These are phyloP conservation scores for Fagus sylvatica DNA, from an alignment of 306 rosid species.

Conservation along the genomic window DNA sequence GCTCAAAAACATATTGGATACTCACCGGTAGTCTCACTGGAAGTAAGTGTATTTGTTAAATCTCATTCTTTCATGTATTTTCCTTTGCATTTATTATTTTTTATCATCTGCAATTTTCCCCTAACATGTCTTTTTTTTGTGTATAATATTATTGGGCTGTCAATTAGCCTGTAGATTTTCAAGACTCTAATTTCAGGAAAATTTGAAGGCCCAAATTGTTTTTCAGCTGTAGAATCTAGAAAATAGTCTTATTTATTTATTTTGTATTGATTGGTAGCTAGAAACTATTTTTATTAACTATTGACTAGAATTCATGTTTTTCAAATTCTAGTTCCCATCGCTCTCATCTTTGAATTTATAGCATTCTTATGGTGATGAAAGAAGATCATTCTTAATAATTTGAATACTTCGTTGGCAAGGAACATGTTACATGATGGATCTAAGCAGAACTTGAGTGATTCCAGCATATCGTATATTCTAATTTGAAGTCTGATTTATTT, in stretches of 20 bases:
- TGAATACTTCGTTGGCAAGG: neutral
- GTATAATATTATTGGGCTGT: neutral
- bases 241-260: neutral
- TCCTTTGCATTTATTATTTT: neutral
- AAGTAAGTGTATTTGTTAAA: constrained; percentile 43
- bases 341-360: neutral
- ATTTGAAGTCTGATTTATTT: neutral
- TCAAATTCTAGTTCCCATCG: neutral
- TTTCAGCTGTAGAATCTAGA: neutral
- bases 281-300: constrained; percentile 8
- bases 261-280: constrained; percentile 5
- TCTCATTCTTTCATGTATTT: constrained; percentile 7
- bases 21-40: constrained; percentile 64
- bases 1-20: constrained; percentile 70
- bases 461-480: neutral
- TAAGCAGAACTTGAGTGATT: constrained; percentile 4
- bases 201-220: neutral
- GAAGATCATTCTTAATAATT: neutral
- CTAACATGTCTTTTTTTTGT: neutral
- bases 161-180: neutral
- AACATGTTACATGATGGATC: neutral
- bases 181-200: neutral
- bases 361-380: neutral
- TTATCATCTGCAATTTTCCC: neutral
- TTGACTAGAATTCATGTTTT: neutral